Base-by-base conservation (phyloP, 176 grass and related monocot genomes). In the Eleusine indica region DNA sequence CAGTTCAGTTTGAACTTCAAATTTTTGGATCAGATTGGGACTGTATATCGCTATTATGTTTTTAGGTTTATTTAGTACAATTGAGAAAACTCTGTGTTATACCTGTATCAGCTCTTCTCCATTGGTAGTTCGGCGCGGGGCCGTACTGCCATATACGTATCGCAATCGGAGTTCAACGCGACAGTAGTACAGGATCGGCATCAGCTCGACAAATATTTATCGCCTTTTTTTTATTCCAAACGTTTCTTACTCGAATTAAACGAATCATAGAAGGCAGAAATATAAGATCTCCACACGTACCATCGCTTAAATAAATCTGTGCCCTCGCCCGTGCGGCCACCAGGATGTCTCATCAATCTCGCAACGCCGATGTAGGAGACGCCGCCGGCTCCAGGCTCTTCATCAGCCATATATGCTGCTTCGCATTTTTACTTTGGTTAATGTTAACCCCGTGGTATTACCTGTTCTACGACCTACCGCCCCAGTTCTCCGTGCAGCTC, bases 401-500 rank as follows among this genome's bases (percentile, higher is more conserved):
- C 70, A 51, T 73, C 70, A 73, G 44, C 70, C 2, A 17, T 0
- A 32, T 73, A 1, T 51, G 43, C 25, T 13, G 13, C 1, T 0
- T 76, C 52, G 52, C 19, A 4, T 15, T 76, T 5, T 0, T 4
- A 7, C 0, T 7, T 10, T 25, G 19, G 35, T 0, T 76, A 1
- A 14, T 60, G 29, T 5, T 13, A 4, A 0, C 21, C 37, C 73
- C 73, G 2, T 76, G 73, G 73, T 60, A 76, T 53, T 78, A 32
- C 75, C 3, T 25, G n/a, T 30, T 47, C 11, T 62, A 47, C 75
- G 22, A 78, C 58, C 60, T 65, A 57, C 75, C 75, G 21, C 75
- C 21, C 4, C 12, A 65, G 75, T 78, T 78, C 58, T 46, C 75
- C 58, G 58, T 78, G 38, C 75, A 65, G 75, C 58, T 78, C 40